phyloP scores from a whole-genome alignment of 352 stramenopile species.

The Globisporangium nunn region DNA sequence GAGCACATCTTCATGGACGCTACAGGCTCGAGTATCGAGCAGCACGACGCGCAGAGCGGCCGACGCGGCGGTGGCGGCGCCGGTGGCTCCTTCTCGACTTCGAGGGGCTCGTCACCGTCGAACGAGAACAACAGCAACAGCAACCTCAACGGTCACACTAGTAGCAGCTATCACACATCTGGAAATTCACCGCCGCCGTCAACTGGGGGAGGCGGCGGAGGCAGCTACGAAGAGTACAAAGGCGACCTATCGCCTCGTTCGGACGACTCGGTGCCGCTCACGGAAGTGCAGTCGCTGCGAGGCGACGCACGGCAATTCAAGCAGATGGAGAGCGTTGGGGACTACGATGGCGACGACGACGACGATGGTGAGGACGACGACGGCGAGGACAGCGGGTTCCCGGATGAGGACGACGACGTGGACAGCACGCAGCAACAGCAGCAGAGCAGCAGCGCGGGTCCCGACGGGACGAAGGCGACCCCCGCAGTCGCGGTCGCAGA shows the following conservation, averaged over 20 bases:
- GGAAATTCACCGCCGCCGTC: slow-evolving; percentile 7
- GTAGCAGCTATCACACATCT: slow-evolving; percentile 7
- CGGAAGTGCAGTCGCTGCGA: slow-evolving; percentile 65
- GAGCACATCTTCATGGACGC: slow-evolving; percentile 87
- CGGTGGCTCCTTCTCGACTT: slow-evolving; percentile 1
- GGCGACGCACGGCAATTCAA: slow-evolving; percentile 67
- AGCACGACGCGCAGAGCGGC: slow-evolving; percentile 62
- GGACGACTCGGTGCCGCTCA: slow-evolving; percentile 59
- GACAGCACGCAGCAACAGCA: background rate
- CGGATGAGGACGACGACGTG: slow-evolving; percentile 14
- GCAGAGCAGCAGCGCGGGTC: background rate
- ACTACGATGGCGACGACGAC: slow-evolving; percentile 62
- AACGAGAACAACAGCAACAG: slow-evolving; percentile 1
- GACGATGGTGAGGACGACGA: slow-evolving; percentile 58
- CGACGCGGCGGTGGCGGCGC: slow-evolving; percentile 23
- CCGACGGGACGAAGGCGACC: background rate
- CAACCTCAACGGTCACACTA: background rate
- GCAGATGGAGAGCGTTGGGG: slow-evolving; percentile 48
- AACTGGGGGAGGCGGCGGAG: background rate
- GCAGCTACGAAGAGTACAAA: slow-evolving; percentile 1
- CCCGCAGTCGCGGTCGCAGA: slow-evolving; percentile 1
- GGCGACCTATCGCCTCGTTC: slow-evolving; percentile 28
- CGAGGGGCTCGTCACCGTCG: slow-evolving; percentile 2
- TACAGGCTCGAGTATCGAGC: slow-evolving; percentile 80
- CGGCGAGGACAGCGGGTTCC: slow-evolving; percentile 25